A percentile compares a stretch with the other conserved stretches of the same genome.
These are phyloP conservation scores for Isabelozyma heimii DNA, from an alignment of 805 yeast species.

Conservation along the genomic window DNA sequence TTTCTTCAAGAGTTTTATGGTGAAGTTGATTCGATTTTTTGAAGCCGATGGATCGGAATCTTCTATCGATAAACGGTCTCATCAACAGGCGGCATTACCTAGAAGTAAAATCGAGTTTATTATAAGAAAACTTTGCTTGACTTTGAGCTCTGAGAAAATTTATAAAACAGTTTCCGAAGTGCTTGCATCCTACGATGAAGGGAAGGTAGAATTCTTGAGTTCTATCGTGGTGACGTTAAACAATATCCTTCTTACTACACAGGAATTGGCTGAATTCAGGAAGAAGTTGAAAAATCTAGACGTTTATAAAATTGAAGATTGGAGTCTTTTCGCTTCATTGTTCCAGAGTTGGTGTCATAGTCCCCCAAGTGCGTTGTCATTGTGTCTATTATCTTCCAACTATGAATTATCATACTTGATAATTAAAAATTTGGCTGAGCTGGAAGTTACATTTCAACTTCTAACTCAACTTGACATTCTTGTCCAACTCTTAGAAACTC, in stretches of 20 bases:
- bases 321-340: slow-evolving; percentile 66
- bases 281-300: slow-evolving; percentile 61
- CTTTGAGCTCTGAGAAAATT: slow-evolving; percentile 78
- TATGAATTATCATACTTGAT: slow-evolving; percentile 87
- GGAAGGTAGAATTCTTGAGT: slow-evolving; percentile 67
- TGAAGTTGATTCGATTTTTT: slow-evolving; percentile 66
- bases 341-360: slow-evolving; percentile 92
- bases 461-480: slow-evolving; percentile 85
- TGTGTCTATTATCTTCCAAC: slow-evolving; percentile 82
- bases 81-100: slow-evolving; percentile 2
- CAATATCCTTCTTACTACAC: slow-evolving; percentile 81
- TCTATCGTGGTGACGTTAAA: slow-evolving; percentile 84
- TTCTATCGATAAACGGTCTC: slow-evolving; percentile 4
- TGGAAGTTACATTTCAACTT: slow-evolving; percentile 75
- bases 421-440: slow-evolving; percentile 73
- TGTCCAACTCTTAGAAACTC: slow-evolving; percentile 88
- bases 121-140: slow-evolving; percentile 76
- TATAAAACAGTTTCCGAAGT: slow-evolving; percentile 79
- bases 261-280: slow-evolving; percentile 71
- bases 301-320: slow-evolving; percentile 51
- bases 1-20: slow-evolving; percentile 73
- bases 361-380: slow-evolving; percentile 81
- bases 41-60: slow-evolving; percentile 49
- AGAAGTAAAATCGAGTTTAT: slow-evolving; percentile 66
- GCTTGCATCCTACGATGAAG: slow-evolving; percentile 48